Conservation (phyloP, 73 alveolate genomes). For the Tetrahymena elliotti region DNA sequence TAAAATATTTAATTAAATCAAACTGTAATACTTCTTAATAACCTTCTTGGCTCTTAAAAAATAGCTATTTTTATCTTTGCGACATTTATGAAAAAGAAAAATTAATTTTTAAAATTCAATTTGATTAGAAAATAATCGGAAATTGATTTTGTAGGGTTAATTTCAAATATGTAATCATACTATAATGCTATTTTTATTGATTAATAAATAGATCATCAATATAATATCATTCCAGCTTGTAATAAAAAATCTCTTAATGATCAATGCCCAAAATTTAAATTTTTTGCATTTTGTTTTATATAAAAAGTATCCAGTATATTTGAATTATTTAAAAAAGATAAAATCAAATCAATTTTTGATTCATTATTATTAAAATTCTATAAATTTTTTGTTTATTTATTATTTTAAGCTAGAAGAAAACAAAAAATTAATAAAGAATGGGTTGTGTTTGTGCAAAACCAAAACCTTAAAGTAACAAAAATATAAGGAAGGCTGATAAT, state of each 20-base stretch:
- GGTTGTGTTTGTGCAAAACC: slow-evolving; percentile 1
- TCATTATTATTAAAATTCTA: not conserved
- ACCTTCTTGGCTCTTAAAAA: too few species aligned
- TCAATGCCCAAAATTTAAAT: not conserved
- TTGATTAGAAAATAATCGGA: not conserved
- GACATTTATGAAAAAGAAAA: not conserved
- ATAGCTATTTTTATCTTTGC: too few species aligned
- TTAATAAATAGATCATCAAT: too few species aligned
- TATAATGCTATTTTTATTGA: not conserved
- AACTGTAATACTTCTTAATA: too few species aligned
- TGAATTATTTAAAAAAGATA: not conserved
- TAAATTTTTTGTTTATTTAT: not conserved
- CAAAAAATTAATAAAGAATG: not conserved
- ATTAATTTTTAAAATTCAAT: not conserved
- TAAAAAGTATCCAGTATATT: not conserved
- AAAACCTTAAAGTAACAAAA: not conserved
- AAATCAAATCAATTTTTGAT: not conserved
- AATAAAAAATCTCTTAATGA: not conserved
- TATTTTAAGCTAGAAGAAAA: too few species aligned
- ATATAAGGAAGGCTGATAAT: not conserved
- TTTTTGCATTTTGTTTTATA: not conserved
- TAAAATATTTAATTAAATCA: too few species aligned
- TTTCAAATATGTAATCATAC: not conserved
- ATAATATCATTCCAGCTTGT: not conserved
- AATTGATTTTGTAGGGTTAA: not conserved